A percentile compares a stretch with the other conserved stretches of the same genome.
Conservation (phyloP, 495 filamentous ascomycete species). For the Astrocystis sublimbata region DNA sequence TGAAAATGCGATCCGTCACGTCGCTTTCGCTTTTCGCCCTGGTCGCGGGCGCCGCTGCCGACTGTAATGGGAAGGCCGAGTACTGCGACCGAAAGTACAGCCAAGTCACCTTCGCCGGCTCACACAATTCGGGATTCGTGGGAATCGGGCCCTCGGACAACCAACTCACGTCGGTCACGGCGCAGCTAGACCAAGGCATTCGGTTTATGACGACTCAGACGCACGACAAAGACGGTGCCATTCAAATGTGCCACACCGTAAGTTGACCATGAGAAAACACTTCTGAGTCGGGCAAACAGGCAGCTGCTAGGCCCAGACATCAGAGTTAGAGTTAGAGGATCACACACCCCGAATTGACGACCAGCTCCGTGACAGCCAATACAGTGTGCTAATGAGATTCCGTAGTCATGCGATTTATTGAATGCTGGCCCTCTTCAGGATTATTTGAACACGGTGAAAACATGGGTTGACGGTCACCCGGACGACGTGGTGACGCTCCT, state of each 20-base stretch:
- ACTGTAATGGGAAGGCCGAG: conserved; percentile 75
- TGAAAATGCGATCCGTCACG: conserved; percentile 22
- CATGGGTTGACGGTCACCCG: conserved; percentile 69
- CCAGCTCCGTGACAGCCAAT: no score
- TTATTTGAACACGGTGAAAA: conserved; percentile 62
- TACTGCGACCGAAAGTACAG: conserved; percentile 72
- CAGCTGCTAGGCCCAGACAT: not conserved
- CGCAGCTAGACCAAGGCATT: conserved; percentile 76
- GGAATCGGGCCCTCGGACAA: conserved; percentile 64
- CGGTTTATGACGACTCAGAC: conserved; percentile 82
- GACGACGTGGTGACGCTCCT: conserved; percentile 81
- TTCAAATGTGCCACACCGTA: conserved; percentile 60
- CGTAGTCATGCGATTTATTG: conserved; percentile 61
- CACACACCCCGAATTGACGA: not conserved
- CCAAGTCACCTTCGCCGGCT: conserved; percentile 74
- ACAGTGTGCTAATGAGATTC: not conserved
- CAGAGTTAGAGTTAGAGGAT: not conserved
- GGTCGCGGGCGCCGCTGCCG: conserved; percentile 26
- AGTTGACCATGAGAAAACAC: not conserved
- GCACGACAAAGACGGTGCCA: conserved; percentile 52
- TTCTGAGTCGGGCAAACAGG: not conserved
- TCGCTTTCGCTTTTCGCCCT: conserved; percentile 23
- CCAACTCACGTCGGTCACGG: conserved; percentile 61
- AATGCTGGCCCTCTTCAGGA: conserved; percentile 67
- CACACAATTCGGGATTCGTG: conserved; percentile 80